These are phyloP conservation scores for Scheffersomyces ergatensis DNA, from an alignment of 805 yeast genomes.

Conservation along the genomic window DNA sequence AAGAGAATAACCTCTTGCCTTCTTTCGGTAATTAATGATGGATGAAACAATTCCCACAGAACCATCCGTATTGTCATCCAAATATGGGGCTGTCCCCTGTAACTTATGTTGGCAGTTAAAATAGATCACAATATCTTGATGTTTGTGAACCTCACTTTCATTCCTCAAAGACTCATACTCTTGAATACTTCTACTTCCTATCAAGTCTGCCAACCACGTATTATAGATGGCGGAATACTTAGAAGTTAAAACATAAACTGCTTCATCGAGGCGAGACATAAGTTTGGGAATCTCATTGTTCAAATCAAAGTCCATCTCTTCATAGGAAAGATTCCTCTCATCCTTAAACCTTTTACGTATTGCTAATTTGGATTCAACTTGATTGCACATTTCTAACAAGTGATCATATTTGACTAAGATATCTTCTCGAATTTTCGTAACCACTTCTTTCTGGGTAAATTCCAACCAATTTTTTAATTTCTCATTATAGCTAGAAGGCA, in stretches of 20 bases:
- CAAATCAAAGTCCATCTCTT: neutral
- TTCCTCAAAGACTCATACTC: constrained; percentile 11
- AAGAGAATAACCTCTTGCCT: too few species aligned
- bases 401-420: neutral
- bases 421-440: neutral
- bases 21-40: too few species aligned
- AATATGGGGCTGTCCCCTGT: too few species aligned
- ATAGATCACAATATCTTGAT: neutral
- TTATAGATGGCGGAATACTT: constrained; percentile 1
- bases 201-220: constrained; percentile 12
- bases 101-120: neutral
- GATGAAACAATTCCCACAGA: too few species aligned
- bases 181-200: constrained; percentile 14
- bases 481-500: neutral
- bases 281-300: neutral
- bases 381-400: neutral
- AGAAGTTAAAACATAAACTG: neutral
- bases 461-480: neutral
- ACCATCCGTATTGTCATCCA: too few species aligned
- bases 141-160: too few species aligned
- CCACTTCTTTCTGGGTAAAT: neutral
- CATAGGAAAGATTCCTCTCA: neutral
- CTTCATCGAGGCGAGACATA: neutral
- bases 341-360: neutral
- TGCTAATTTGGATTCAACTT: neutral